Evolutionary conservation across 352 stramenopile genomes (phyloP), one percentile per base, ranked within the genome.

Genomic region (Phytopythium kandeliae): DNA sequence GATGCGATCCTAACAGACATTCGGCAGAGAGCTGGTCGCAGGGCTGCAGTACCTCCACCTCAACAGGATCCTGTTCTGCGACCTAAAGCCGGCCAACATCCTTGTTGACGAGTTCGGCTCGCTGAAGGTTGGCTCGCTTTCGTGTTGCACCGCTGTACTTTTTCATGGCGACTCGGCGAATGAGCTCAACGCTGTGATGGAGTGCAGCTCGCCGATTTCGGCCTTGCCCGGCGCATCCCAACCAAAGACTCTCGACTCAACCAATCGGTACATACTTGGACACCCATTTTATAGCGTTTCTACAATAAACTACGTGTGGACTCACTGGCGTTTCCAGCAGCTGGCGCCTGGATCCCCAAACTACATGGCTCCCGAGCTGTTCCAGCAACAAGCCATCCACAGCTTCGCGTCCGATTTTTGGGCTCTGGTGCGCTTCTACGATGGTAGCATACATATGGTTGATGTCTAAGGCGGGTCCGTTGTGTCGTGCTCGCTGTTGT

Each of bases 331-430:
- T 33, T n/a, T 22, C 1, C 35, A 10, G 9, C 37, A 87, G 69
- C 64, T 90, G 48, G 67, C 64, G 15, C 67, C 75, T 31, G 89
- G 88, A 7, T 93, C 83, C 4, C 86, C 87, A 0, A 86, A 87
- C 52, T 97, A 97, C 62, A 97, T 97, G 89, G 88, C 91, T 1
- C 89, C 91, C 0, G 91, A 97, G 51, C 67, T 97, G 26, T 97
- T 97, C 55, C 73, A 89, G 8, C 69, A 89, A 19, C 67, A 80
- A 17, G 74, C 74, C 26, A 63, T 95, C 4, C 84, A 96, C 62
- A 96, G 81, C 50, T 97, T 96, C 58, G 88, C 84, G 22, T 96
- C 86, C 12, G 91, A 93, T 42, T 92, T 94, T 57, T 95, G 84
- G 84, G 81, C 84, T 19, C 48, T 94, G 65, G 83, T 94, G 21